A percentile compares a stretch with the other conserved stretches of the same genome.
These are phyloP conservation scores for Aureococcus anophagefferens DNA, from an alignment of 108 stramenopile species.

Conservation along the genomic window DNA sequence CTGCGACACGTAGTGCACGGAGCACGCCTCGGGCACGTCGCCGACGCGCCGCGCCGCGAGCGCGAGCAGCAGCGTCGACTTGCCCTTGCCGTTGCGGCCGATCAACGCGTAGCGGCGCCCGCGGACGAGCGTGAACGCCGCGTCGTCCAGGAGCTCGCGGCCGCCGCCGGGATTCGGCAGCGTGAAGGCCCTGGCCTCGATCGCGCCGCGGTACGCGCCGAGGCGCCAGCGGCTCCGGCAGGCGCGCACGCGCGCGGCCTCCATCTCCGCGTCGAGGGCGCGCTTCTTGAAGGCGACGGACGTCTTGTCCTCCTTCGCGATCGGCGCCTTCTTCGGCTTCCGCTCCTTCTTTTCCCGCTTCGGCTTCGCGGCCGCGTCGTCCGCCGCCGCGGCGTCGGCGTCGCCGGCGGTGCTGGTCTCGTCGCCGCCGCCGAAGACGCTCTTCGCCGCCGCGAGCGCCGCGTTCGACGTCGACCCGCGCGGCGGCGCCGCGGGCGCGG, in stretches of 20 bases:
- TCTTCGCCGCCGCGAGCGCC: no score
- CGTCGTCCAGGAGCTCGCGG: conserved; percentile 26
- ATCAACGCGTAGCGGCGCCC: conserved; percentile 41
- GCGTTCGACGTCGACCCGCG: no score
- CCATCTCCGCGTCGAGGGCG: conserved; percentile 1
- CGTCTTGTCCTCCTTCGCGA: no score
- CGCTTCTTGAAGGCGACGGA: neutral
- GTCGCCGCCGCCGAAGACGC: no score
- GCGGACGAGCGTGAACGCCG: conserved; percentile 19
- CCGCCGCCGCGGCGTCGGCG: no score
- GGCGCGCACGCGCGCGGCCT: neutral
- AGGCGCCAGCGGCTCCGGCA: neutral
- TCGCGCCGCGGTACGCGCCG: neutral
- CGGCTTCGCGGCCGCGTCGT: no score
- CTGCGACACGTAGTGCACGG: conserved; percentile 62
- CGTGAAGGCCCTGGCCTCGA: conserved; percentile 6
- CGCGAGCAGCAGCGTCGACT: conserved; percentile 49
- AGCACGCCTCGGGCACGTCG: conserved; percentile 45
- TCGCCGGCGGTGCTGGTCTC: no score
- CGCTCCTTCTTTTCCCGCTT: no score
- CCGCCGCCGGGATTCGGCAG: conserved; percentile 18
- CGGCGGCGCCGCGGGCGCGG: no score
- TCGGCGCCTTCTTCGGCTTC: no score
- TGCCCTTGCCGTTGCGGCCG: conserved; percentile 51
- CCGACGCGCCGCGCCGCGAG: conserved; percentile 44